Conservation (phyloP, 2,329 filamentous ascomycete species). For the Penicillium aurantiogriseum region DNA sequence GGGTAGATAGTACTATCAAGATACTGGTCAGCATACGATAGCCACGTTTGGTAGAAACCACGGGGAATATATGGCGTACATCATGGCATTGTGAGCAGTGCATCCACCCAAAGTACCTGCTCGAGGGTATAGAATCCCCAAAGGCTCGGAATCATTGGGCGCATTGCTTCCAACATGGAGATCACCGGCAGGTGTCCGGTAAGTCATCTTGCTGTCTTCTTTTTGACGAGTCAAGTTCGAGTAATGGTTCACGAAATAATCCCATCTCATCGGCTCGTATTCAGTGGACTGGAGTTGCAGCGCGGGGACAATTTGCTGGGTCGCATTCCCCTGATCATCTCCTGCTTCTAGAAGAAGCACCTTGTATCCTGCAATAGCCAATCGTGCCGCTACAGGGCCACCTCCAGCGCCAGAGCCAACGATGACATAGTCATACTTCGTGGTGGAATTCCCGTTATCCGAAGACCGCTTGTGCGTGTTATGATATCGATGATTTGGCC, state of each 20-base stretch:
- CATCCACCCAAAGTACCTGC: conserved; percentile 57
- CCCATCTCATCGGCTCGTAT: conserved; percentile 58
- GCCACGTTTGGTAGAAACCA: background rate
- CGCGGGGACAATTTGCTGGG: conserved; percentile 56
- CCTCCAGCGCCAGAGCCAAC: conserved; percentile 62
- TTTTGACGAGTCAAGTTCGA: conserved; percentile 53
- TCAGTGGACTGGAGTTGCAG: conserved; percentile 56
- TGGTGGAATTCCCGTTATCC: background rate
- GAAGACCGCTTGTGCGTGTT: conserved; percentile 8
- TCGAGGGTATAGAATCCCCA: conserved; percentile 58
- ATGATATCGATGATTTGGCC: conserved; percentile 6
- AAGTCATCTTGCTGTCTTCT: conserved; percentile 60
- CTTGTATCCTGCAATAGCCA: conserved; percentile 60
- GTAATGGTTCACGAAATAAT: conserved; percentile 65
- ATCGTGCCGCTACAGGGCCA: conserved; percentile 57
- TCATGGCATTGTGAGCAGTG: conserved; percentile 61
- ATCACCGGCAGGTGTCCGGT: conserved; percentile 51
- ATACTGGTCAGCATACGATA: conserved; percentile 2
- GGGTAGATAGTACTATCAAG: conserved; percentile 51
- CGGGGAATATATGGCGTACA: conserved; percentile 30
- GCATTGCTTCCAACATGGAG: conserved; percentile 55
- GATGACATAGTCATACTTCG: conserved; percentile 60
- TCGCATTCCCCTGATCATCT: conserved; percentile 54
- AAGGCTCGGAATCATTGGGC: conserved; percentile 49
- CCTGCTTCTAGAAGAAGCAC: conserved; percentile 63